Evolutionary conservation across 139 green algal species (phyloP).

Genomic region (Microglena sp.): DNA sequence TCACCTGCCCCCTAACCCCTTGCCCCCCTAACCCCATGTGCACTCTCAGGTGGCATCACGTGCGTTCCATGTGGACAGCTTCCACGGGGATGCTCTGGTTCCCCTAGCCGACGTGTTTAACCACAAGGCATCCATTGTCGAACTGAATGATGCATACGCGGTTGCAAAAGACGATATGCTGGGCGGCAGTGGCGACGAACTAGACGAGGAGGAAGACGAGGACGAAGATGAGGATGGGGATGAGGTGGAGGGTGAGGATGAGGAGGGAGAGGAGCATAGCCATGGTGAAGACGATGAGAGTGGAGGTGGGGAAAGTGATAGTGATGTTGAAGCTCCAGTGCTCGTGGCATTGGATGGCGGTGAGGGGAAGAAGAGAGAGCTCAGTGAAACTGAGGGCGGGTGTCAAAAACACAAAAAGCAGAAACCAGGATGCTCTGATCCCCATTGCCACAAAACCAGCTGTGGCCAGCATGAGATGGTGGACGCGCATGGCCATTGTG

Average conservation of each 20-base stretch:
- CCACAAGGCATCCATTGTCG: slow-evolving; percentile 54
- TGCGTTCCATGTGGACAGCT: slow-evolving; percentile 66
- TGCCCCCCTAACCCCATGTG: too few relatives aligned
- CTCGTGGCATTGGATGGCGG: too few relatives aligned
- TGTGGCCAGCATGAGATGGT: too few relatives aligned
- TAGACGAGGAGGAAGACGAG: not conserved
- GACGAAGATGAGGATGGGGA: slow-evolving; percentile 1
- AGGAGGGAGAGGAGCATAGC: slow-evolving; percentile 10
- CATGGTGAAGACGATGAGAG: slow-evolving; percentile 11
- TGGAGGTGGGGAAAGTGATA: slow-evolving; percentile 10
- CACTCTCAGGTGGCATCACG: slow-evolving; percentile 58
- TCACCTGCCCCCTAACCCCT: too few relatives aligned
- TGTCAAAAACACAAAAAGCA: too few relatives aligned
- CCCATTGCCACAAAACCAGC: too few relatives aligned
- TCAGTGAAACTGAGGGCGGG: too few relatives aligned
- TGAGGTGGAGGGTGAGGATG: slow-evolving; percentile 12
- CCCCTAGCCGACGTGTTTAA: slow-evolving; percentile 85
- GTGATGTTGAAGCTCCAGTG: too few relatives aligned
- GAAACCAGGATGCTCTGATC: too few relatives aligned
- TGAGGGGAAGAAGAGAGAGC: too few relatives aligned
- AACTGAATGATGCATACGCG: slow-evolving; percentile 2
- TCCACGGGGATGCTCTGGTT: slow-evolving; percentile 57
- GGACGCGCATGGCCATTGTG: too few relatives aligned
- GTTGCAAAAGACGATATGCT: not conserved
- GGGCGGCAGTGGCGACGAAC: too few relatives aligned